Evolutionary conservation across 768 basidiomycete species (phyloP), one percentile per base, ranked within the genome.

Genomic region (Lenzites betulinus): DNA sequence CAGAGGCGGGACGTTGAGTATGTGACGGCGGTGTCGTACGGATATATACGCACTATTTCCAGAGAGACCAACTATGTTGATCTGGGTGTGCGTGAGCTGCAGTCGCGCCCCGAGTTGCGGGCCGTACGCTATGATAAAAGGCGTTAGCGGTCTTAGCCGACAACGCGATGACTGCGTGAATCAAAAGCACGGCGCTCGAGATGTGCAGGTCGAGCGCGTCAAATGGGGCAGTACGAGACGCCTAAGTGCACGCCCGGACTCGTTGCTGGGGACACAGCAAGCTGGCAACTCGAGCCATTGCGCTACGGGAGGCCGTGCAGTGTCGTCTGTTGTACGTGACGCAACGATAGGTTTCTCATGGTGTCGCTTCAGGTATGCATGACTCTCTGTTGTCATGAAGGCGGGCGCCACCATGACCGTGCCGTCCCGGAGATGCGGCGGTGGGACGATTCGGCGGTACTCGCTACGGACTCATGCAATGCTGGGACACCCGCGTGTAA

Each of bases 61-160:
- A 1, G 87, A 88, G n/a, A 90, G 76, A 16, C 85, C 93, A 18
- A 95, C 82, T 36, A 94, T 71, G 66, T 96, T 95, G 36, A 93
- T 77, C 58, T 90, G 84, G 0, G 93, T 95, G 55, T 95, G 90
- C 3, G 83, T 82, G 51, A 95, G 83, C 47, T 81, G 77, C 18
- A 96, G 81, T 41, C 85, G 83, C n/a, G 85, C 75, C 1, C 90
- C 91, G 5, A 96, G 81, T 70, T 96, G 93, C 0, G 94, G 93
- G 1, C 90, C 85, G 71, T 95, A 97, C 20, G 92, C 93, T 87
- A 1, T 60, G 36, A 36, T 20, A n/a, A 20, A 20, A 43, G 12
- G 22, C 4, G 42, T 52, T n/a, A 41, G 35, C 15, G 3, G 18
- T 12, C 20, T 23, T 39, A 7, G 3, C 38, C 7, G 4, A 15